Percentiles rank a stretch among this genome's conserved stretches.
phyloP scores from a whole-genome alignment of 2,329 filamentous ascomycete genomes.

The Fusarium nelsonii region DNA sequence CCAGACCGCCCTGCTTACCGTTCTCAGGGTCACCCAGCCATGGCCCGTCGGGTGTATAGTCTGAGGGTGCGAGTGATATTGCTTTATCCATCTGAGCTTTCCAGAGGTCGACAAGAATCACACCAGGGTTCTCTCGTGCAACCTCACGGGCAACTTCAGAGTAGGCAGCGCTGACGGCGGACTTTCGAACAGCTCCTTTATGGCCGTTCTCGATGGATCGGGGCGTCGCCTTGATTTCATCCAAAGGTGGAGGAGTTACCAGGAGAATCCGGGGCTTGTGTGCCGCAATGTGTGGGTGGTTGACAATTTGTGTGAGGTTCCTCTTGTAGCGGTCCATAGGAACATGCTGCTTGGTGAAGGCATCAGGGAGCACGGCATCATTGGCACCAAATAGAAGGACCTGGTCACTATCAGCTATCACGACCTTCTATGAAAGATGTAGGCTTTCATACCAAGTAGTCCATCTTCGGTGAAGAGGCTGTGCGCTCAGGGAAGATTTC shows the following conservation, averaged over 20 bases:
- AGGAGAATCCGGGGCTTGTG: constrained; percentile 82
- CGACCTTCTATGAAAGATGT: background rate
- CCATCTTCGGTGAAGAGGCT: constrained; percentile 66
- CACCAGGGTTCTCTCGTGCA: constrained; percentile 74
- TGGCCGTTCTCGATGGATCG: constrained; percentile 63
- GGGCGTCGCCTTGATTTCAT: constrained; percentile 75
- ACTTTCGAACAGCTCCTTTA: constrained; percentile 58
- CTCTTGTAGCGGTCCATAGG: constrained; percentile 79
- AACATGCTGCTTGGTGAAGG: constrained; percentile 78
- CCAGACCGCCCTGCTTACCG: constrained; percentile 64
- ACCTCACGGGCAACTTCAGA: constrained; percentile 72
- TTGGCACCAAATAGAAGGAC: constrained; percentile 90
- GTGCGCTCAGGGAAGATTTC: constrained; percentile 77
- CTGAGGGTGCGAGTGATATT: constrained; percentile 67
- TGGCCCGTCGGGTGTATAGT: constrained; percentile 64
- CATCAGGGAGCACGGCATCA: constrained; percentile 78
- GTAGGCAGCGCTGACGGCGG: constrained; percentile 66
- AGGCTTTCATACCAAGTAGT: constrained; percentile 69
- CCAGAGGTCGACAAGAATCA: constrained; percentile 84
- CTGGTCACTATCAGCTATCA: constrained; percentile 57
- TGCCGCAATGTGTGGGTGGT: constrained; percentile 74
- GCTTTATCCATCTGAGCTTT: constrained; percentile 79
- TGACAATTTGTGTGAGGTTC: constrained; percentile 79
- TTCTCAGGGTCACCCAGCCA: constrained; percentile 64
- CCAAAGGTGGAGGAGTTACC: constrained; percentile 84